Evolutionary conservation across 495 filamentous ascomycete species (phyloP).

Genomic region (Darksidea phi): DNA sequence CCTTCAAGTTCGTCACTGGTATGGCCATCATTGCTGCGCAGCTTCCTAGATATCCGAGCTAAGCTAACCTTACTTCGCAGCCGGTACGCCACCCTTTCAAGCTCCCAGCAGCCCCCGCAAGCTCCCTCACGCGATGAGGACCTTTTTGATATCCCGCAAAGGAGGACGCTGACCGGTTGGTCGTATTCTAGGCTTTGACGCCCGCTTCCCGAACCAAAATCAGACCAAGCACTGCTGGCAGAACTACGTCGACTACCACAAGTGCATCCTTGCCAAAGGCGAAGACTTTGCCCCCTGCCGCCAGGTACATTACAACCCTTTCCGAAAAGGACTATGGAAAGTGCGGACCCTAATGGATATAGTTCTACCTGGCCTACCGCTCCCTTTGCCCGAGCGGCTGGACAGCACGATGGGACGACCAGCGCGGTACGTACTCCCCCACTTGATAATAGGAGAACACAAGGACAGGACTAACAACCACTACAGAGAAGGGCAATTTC

Average conservation of each 20-base stretch:
- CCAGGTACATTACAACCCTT: conserved; percentile 61
- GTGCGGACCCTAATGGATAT: background rate
- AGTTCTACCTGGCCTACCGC: conserved; percentile 96
- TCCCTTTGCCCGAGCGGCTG: conserved; percentile 95
- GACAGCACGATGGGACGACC: conserved; percentile 94
- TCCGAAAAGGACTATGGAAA: background rate
- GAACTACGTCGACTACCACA: conserved; percentile 99
- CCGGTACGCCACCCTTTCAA: conserved; percentile 36
- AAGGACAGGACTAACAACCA: background rate
- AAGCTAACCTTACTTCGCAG: conserved; percentile 30
- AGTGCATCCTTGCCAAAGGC: conserved; percentile 97
- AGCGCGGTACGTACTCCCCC: conserved; percentile 69
- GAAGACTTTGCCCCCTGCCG: conserved; percentile 98
- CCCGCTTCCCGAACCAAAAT: conserved; percentile 98
- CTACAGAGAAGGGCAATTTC: conserved; percentile 28
- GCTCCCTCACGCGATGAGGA: background rate
- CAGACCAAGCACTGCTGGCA: conserved; percentile 97
- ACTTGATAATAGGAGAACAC: background rate
- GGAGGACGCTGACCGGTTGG: background rate
- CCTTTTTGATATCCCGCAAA: background rate
- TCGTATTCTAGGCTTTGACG: conserved; percentile 77
- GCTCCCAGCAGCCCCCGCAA: background rate
- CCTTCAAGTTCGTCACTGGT: conserved; percentile 99
- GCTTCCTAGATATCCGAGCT: background rate
- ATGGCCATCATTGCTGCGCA: conserved; percentile 45